phyloP scores from a whole-genome alignment of 129 eudicot species.

The Artemisia argyi region DNA sequence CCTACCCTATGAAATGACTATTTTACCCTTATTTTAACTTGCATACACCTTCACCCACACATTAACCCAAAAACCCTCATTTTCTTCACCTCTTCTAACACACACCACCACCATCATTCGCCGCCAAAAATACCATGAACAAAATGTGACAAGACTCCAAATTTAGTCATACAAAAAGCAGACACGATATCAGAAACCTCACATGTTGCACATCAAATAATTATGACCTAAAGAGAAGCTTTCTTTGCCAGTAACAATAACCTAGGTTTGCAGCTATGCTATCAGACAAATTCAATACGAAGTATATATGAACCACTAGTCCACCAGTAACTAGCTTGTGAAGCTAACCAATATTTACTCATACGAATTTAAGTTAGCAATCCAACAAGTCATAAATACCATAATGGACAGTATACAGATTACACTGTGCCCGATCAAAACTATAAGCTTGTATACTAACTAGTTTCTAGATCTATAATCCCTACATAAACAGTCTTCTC shows the following conservation, averaged over 20 bases:
- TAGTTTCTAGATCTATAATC: conserved; percentile 4
- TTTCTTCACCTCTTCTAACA: too few relatives aligned
- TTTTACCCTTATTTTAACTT: too few relatives aligned
- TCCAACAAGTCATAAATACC: background rate
- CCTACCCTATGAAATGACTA: too few relatives aligned
- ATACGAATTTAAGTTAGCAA: background rate
- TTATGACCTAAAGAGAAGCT: too few relatives aligned
- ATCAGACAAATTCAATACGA: too few relatives aligned
- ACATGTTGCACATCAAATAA: background rate
- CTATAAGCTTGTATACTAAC: background rate
- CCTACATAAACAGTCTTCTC: background rate
- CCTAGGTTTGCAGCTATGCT: too few relatives aligned
- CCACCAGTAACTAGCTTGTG: background rate
- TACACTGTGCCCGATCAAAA: background rate
- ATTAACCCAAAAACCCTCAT: too few relatives aligned
- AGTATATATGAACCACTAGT: background rate
- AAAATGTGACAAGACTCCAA: background rate
- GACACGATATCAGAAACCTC: background rate
- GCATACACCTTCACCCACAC: too few relatives aligned
- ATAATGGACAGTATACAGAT: background rate
- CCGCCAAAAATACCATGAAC: background rate
- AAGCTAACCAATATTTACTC: background rate
- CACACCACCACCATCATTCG: too few relatives aligned
- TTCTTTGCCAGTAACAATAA: too few relatives aligned
- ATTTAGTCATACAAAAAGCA: background rate